A percentile compares a stretch with the other conserved stretches of the same genome.
These are phyloP conservation scores for Saccharomycodes ludwigii DNA, from an alignment of 805 yeast species.

Conservation along the genomic window DNA sequence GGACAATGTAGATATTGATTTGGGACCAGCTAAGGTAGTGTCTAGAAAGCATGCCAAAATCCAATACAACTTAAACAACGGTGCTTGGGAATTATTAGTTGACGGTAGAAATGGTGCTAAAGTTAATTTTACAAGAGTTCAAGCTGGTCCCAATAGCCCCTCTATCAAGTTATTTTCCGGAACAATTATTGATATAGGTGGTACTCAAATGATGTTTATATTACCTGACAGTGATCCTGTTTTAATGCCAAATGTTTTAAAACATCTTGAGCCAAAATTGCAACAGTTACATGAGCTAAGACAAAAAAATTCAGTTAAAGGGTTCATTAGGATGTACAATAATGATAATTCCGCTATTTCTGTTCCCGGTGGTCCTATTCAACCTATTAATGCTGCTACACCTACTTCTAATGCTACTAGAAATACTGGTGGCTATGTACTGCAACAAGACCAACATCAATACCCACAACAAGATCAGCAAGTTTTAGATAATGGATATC, in stretches of 20 bases:
- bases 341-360: no score
- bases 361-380: no score
- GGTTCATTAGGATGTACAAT: no score
- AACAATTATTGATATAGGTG: slow-evolving; percentile 88
- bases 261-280: slow-evolving; percentile 23
- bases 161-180: slow-evolving; percentile 65
- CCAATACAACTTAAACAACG: slow-evolving; percentile 55
- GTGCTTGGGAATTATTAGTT: slow-evolving; percentile 79
- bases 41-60: slow-evolving; percentile 83
- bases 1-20: slow-evolving; percentile 54
- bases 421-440: slow-evolving; percentile 12
- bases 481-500: no score
- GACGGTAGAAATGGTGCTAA: slow-evolving; percentile 90
- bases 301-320: no score
- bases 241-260: slow-evolving; percentile 32
- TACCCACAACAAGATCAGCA: no score
- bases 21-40: slow-evolving; percentile 97
- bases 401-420: no score
- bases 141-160: slow-evolving; percentile 31
- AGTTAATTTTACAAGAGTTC: slow-evolving; percentile 50
- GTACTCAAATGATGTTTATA: slow-evolving; percentile 98
- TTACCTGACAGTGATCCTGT: slow-evolving; percentile 80
- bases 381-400: no score
- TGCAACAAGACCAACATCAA: slow-evolving; percentile 14
- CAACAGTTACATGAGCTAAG: no score